A percentile compares a stretch with the other conserved stretches of the same genome.
phyloP scores from a whole-genome alignment of 306 rosid genomes.

The Trichosanthes truncata region DNA sequence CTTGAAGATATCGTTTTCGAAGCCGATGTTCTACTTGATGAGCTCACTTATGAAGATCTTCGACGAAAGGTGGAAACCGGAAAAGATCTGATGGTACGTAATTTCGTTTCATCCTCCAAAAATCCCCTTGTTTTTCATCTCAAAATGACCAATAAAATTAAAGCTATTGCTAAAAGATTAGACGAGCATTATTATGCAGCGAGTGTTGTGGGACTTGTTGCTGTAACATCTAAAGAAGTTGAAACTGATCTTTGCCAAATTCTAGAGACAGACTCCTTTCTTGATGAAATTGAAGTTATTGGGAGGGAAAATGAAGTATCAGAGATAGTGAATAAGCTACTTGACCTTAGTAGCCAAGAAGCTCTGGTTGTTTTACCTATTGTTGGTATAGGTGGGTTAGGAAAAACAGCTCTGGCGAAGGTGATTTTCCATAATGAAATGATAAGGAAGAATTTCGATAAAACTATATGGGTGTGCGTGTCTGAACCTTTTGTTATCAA shows the following conservation, averaged over 20 bases:
- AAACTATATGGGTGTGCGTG: slow-evolving; percentile 17
- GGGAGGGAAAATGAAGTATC: neutral
- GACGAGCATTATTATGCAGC: neutral
- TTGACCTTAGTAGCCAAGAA: neutral
- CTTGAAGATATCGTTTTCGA: neutral
- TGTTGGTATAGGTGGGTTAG: slow-evolving; percentile 13
- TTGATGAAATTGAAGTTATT: neutral
- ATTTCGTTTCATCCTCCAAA: neutral
- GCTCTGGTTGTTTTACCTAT: slow-evolving; percentile 3
- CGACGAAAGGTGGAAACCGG: slow-evolving; percentile 1
- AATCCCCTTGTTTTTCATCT: neutral
- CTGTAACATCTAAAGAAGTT: neutral
- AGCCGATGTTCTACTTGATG: slow-evolving; percentile 2
- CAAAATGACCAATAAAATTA: neutral
- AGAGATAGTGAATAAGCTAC: neutral
- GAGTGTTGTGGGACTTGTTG: slow-evolving; percentile 7
- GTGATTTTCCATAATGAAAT: neutral
- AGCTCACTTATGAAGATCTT: neutral
- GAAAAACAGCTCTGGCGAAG: slow-evolving; percentile 10
- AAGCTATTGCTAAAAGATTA: neutral
- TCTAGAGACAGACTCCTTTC: neutral
- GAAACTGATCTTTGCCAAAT: neutral
- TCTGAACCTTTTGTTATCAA: slow-evolving; percentile 7
- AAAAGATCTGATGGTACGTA: neutral
- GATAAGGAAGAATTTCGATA: neutral